phyloP scores from a whole-genome alignment of 140 eudicot genomes.

The Senecio squalidus region DNA sequence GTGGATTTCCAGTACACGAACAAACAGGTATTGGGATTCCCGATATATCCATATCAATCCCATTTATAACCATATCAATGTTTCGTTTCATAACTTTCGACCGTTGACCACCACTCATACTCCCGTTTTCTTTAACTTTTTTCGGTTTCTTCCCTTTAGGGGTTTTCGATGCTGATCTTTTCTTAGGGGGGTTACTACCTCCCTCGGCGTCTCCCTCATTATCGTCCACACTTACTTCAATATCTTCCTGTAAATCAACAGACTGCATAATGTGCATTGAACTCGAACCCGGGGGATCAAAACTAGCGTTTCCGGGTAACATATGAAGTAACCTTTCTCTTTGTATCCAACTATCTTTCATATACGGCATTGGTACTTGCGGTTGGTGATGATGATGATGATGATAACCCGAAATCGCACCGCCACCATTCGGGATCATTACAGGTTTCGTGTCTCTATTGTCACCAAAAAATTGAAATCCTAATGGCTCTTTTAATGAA shows the following conservation, averaged over 20 bases:
- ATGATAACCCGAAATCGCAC: conserved; percentile 10
- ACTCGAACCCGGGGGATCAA: conserved; percentile 40
- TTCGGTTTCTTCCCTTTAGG: conserved; percentile 57
- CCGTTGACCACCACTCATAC: conserved; percentile 42
- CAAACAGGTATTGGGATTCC: conserved; percentile 90
- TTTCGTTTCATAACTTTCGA: conserved; percentile 55
- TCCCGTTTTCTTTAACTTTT: conserved; percentile 52
- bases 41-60: conserved; percentile 78
- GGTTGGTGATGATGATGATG: conserved; percentile 36
- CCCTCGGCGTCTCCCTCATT: conserved; percentile 12
- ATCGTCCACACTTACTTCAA: conserved; percentile 18
- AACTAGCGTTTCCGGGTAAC: conserved; percentile 51
- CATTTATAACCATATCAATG: no score
- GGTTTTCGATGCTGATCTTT: conserved; percentile 33
- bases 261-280: conserved; percentile 54
- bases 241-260: conserved; percentile 29
- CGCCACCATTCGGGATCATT: conserved; percentile 28
- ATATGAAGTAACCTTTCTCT: conserved; percentile 48
- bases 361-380: conserved; percentile 44
- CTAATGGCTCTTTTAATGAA: conserved; percentile 48
- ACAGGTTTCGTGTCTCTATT: conserved; percentile 45
- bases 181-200: conserved; percentile 36
- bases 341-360: conserved; percentile 61
- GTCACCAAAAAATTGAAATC: conserved; percentile 54
- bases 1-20: conserved; percentile 78